Percentiles rank a stretch among this genome's conserved stretches.
phyloP scores from a whole-genome alignment of 164 flowering plant genomes.

The Aristolochia contorta region DNA sequence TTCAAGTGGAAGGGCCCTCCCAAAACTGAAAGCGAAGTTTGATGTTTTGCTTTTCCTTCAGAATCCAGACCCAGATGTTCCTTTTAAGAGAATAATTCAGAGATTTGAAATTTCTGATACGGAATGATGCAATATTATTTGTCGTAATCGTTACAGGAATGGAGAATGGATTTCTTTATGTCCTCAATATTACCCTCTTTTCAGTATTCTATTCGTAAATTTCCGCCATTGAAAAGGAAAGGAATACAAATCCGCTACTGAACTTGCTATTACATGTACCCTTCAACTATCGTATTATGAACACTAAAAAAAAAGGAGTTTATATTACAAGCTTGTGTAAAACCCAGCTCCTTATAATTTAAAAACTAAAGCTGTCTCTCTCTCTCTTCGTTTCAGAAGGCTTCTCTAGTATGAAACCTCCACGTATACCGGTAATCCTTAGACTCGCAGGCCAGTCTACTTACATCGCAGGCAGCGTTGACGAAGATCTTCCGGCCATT shows the following conservation, averaged over 20 bases:
- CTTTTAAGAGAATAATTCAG: not conserved
- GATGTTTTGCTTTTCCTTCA: too few relatives aligned
- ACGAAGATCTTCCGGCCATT: conserved; percentile 35
- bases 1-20: conserved; percentile 35
- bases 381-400: conserved; percentile 2
- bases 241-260: not conserved
- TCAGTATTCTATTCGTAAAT: not conserved
- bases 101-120: not conserved
- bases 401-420: conserved; percentile 53
- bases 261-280: not conserved
- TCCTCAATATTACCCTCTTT: not conserved
- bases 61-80: conserved; percentile 3
- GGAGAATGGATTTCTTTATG: not conserved
- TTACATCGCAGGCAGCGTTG: conserved; percentile 51
- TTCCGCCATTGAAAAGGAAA: too few relatives aligned
- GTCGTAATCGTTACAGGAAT: not conserved
- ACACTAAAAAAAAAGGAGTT: not conserved
- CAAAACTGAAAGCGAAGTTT: conserved; percentile 10
- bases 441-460: conserved; percentile 42
- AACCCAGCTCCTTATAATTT: too few relatives aligned
- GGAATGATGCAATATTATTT: not conserved
- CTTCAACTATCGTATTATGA: not conserved
- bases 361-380: not conserved
- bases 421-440: conserved; percentile 70
- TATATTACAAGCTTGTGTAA: too few relatives aligned